Evolutionary conservation across 768 basidiomycete species (phyloP).

Genomic region (Mycena haematopus): DNA sequence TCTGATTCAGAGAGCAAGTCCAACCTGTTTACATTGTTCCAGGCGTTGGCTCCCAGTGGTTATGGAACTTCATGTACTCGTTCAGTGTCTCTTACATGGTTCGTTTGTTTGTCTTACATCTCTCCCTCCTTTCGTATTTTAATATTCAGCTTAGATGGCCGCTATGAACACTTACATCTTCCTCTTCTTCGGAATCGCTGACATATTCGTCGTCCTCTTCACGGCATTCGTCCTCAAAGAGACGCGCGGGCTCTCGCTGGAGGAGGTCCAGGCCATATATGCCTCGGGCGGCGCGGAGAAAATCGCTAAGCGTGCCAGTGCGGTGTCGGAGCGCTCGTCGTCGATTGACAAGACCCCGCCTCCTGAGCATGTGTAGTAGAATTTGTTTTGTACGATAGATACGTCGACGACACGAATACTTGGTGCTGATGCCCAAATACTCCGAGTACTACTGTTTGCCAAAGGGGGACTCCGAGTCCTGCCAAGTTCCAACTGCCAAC

Average conservation of each 20-base stretch:
- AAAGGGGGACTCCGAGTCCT: too few relatives aligned
- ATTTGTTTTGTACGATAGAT: too few relatives aligned
- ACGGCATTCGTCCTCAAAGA: slow-evolving; percentile 13
- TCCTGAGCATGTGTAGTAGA: too few relatives aligned
- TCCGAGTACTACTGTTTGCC: too few relatives aligned
- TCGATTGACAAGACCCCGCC: neutral
- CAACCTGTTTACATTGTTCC: too few relatives aligned
- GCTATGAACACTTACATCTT: slow-evolving; percentile 14
- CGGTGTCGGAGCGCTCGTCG: neutral
- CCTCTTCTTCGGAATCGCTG: slow-evolving; percentile 18
- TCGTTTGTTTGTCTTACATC: neutral
- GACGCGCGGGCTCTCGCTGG: slow-evolving; percentile 16
- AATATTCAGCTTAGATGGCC: slow-evolving; percentile 8
- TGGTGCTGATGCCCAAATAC: too few relatives aligned
- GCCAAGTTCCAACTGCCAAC: too few relatives aligned
- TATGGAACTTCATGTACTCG: slow-evolving; percentile 19
- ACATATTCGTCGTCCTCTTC: slow-evolving; percentile 19
- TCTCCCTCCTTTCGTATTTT: neutral
- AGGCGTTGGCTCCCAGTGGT: slow-evolving; percentile 19
- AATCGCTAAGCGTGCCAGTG: neutral
- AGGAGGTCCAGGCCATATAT: slow-evolving; percentile 14
- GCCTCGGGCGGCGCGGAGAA: neutral
- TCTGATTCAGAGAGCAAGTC: neutral
- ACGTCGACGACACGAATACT: too few relatives aligned
- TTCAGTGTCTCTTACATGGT: slow-evolving; percentile 22